Percentiles rank a stretch among this genome's conserved stretches.
These are phyloP conservation scores for Magnaporthiopsis incrustans DNA, from an alignment of 2,329 filamentous ascomycete species.

Conservation along the genomic window DNA sequence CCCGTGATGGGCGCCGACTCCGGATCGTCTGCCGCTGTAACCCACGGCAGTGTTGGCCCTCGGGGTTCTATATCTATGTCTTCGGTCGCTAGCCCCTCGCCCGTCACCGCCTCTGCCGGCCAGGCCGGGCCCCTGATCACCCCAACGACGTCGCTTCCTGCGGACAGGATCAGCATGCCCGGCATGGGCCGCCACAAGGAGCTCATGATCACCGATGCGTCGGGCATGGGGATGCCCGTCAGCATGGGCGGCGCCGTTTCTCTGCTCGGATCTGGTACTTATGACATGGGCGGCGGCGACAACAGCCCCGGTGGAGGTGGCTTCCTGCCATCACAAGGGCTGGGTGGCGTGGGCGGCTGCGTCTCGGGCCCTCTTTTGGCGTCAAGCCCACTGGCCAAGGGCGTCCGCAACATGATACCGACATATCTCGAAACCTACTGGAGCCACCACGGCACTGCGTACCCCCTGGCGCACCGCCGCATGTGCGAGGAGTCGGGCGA, in stretches of 20 bases:
- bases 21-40: neutral
- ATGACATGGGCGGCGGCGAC: slow-evolving; percentile 12
- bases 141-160: slow-evolving; percentile 30
- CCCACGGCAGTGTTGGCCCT: slow-evolving; percentile 9
- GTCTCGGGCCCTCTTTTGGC: slow-evolving; percentile 14
- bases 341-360: slow-evolving; percentile 19
- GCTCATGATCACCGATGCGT: slow-evolving; percentile 25
- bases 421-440: slow-evolving; percentile 45
- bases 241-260: slow-evolving; percentile 9
- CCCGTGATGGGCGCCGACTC: neutral
- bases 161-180: slow-evolving; percentile 26
- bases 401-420: slow-evolving; percentile 36
- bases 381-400: slow-evolving; percentile 25
- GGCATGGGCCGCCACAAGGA: slow-evolving; percentile 33
- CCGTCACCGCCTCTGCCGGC: slow-evolving; percentile 34
- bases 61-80: slow-evolving; percentile 20
- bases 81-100: slow-evolving; percentile 42
- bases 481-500: slow-evolving; percentile 34
- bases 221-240: slow-evolving; percentile 12
- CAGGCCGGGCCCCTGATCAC: slow-evolving; percentile 42
- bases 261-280: slow-evolving; percentile 2
- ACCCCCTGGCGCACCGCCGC: slow-evolving; percentile 42
- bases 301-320: slow-evolving; percentile 14
- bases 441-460: slow-evolving; percentile 38
- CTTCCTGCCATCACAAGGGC: slow-evolving; percentile 25